These are phyloP conservation scores for Malassezia cuniculi DNA, from an alignment of 1,284 basidiomycete genomes.

Conservation along the genomic window DNA sequence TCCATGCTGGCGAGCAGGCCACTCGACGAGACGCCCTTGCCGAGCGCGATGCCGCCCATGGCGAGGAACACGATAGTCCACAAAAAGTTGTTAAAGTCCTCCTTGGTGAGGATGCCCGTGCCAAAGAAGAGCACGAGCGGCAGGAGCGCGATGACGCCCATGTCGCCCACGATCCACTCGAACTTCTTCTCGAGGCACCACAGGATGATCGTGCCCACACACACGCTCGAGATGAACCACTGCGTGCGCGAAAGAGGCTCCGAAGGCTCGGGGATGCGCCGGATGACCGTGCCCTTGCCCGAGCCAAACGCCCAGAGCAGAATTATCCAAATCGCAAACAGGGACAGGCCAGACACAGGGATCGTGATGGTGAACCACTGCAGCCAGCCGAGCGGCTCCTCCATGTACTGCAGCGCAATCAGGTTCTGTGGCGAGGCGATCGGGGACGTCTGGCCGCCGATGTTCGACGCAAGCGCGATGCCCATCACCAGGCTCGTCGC, in stretches of 20 bases:
- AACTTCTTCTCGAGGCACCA: conserved; percentile 84
- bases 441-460: conserved; percentile 90
- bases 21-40: conserved; percentile 80
- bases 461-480: conserved; percentile 92
- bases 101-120: conserved; percentile 85
- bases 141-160: conserved; percentile 85
- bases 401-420: conserved; percentile 79
- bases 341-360: conserved; percentile 72
- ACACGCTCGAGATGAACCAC: conserved; percentile 78
- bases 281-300: conserved; percentile 51
- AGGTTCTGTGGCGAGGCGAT: conserved; percentile 89
- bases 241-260: conserved; percentile 63
- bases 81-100: conserved; percentile 45
- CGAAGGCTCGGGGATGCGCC: conserved; percentile 25
- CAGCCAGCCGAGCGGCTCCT: conserved; percentile 72
- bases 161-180: conserved; percentile 72
- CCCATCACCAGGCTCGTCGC: conserved; percentile 83
- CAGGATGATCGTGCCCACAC: conserved; percentile 69
- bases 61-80: conserved; percentile 45
- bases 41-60: conserved; percentile 97
- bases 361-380: conserved; percentile 89
- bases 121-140: conserved; percentile 90
- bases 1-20: conserved; percentile 56
- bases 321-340: conserved; percentile 80
- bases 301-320: conserved; percentile 73